These are phyloP conservation scores for Trichosanthes cucumerina DNA, from an alignment of 306 rosid genomes.

Conservation along the genomic window DNA sequence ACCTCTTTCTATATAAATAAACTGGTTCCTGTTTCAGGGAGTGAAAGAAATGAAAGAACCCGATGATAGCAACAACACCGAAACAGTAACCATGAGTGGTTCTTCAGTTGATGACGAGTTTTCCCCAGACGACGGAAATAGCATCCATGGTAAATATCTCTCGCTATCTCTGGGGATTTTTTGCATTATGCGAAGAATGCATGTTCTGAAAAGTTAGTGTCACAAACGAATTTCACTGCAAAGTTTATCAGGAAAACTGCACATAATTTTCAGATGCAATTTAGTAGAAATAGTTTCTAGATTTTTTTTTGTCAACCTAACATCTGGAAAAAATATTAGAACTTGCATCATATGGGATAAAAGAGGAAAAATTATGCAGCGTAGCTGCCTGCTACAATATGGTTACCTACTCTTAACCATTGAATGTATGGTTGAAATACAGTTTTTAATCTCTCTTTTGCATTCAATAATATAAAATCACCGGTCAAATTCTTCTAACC, in stretches of 20 bases:
- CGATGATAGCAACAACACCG: slow-evolving; percentile 28
- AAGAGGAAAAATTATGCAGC: background rate
- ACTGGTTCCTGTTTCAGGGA: slow-evolving; percentile 34
- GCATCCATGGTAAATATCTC: slow-evolving; percentile 42
- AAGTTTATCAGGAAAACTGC: background rate
- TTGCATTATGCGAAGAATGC: background rate
- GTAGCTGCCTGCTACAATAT: background rate
- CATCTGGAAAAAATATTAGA: background rate
- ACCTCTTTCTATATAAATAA: background rate
- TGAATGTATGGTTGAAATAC: background rate
- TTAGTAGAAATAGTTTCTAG: background rate
- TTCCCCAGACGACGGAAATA: slow-evolving; percentile 39
- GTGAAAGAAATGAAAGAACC: slow-evolving; percentile 36
- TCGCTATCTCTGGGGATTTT: background rate
- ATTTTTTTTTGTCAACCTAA: background rate
- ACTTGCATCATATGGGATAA: background rate
- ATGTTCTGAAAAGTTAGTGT: background rate
- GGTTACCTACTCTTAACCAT: background rate
- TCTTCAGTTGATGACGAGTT: slow-evolving; percentile 28
- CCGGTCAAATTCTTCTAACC: background rate
- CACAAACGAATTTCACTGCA: background rate
- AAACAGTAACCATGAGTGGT: slow-evolving; percentile 23
- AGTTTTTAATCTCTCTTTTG: background rate
- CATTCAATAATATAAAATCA: background rate
- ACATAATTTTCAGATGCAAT: background rate